A percentile compares a stretch with the other conserved stretches of the same genome.
phyloP scores from a whole-genome alignment of 2,329 filamentous ascomycete species.

The Periconia macrospinosa region DNA sequence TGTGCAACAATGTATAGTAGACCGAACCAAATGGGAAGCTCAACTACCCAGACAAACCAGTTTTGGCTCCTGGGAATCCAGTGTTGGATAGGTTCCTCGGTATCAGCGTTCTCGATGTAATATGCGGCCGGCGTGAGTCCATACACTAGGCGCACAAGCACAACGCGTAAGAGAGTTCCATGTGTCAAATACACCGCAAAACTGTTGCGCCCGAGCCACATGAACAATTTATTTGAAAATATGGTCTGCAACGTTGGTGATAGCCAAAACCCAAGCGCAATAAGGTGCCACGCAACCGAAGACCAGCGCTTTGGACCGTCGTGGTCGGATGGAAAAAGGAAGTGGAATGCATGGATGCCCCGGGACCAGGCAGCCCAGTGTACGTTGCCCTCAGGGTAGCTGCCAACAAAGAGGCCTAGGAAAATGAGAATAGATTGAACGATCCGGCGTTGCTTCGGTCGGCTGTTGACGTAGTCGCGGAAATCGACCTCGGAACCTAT shows the following conservation, averaged over 20 bases:
- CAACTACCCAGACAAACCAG: conserved; percentile 43
- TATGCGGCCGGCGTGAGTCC: conserved; percentile 52
- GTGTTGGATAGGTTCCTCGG: conserved; percentile 43
- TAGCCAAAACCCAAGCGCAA: conserved; percentile 55
- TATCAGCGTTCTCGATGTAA: conserved; percentile 42
- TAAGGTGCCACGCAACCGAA: conserved; percentile 53
- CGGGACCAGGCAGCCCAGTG: conserved; percentile 55
- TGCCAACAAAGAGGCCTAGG: conserved; percentile 51
- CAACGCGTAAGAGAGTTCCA: conserved; percentile 56
- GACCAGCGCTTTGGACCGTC: conserved; percentile 49
- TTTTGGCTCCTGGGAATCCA: conserved; percentile 47
- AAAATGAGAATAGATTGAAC: conserved; percentile 44
- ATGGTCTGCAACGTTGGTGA: conserved; percentile 53
- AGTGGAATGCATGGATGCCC: conserved; percentile 46
- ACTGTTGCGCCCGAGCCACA: conserved; percentile 59
- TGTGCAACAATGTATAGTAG: conserved; percentile 53
- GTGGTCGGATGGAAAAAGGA: conserved; percentile 53
- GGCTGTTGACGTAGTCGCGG: conserved; percentile 48
- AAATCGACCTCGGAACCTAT: conserved; percentile 51
- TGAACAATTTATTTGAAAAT: conserved; percentile 54
- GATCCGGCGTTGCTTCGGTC: conserved; percentile 42
- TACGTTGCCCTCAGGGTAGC: conserved; percentile 54
- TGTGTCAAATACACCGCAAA: conserved; percentile 60
- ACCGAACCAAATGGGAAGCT: conserved; percentile 51
- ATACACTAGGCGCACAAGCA: conserved; percentile 57